Conservation (phyloP, 1,284 basidiomycete species). For the Sanghuangporus sanghuang region DNA sequence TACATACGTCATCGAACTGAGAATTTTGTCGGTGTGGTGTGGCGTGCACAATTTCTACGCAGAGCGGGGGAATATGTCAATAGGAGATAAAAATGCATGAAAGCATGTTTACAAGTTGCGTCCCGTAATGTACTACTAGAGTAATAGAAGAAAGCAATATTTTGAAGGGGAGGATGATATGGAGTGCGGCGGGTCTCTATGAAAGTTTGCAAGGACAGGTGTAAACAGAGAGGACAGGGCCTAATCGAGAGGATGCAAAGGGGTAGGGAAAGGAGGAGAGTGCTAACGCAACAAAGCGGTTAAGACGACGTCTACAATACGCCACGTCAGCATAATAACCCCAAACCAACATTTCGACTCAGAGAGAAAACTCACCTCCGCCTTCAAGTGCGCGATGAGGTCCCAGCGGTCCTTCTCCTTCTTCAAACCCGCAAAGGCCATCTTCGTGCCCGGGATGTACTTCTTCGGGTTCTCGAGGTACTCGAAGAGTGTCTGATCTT, state of each 20-base stretch:
- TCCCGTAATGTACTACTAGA: background rate
- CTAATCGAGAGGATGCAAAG: background rate
- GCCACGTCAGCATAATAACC: background rate
- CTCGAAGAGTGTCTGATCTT: slow-evolving; percentile 85
- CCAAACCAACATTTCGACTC: background rate
- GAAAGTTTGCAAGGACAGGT: background rate
- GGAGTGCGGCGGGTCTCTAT: background rate
- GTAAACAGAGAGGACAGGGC: background rate
- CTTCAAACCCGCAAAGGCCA: slow-evolving; percentile 97
- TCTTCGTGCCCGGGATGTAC: slow-evolving; percentile 96
- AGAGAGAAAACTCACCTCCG: slow-evolving; percentile 43
- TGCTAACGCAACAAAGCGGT: background rate
- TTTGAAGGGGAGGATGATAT: background rate
- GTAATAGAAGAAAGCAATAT: background rate
- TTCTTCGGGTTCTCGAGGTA: slow-evolving; percentile 98
- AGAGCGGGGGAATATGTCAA: background rate
- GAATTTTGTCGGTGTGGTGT: too few relatives aligned
- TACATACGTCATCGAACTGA: too few relatives aligned
- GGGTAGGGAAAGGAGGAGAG: background rate
- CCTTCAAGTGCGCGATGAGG: slow-evolving; percentile 77
- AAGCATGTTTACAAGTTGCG: background rate
- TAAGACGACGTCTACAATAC: background rate
- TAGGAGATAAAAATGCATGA: background rate
- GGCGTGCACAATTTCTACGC: too few relatives aligned
- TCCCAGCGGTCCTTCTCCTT: slow-evolving; percentile 95